Base-by-base conservation (phyloP, 164 flowering plant species). In the Saururus chinensis region DNA sequence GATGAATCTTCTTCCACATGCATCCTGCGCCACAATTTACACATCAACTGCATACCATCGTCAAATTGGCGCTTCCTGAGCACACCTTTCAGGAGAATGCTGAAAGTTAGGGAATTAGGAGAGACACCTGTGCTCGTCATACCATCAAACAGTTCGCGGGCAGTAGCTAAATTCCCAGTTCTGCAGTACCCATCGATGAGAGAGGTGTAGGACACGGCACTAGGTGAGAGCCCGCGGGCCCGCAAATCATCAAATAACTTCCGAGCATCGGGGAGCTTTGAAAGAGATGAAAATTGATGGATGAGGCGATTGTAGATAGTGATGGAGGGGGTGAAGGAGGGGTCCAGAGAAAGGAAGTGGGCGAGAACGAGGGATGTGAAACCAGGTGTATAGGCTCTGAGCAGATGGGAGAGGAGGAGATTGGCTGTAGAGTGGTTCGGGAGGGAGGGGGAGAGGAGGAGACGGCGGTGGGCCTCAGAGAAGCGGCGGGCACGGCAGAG, bases 371-470 rank as follows among this genome's bases (percentile, higher is more conserved):
- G 66, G 17, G 71, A 67, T 0, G 92, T 84, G 19, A 11, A 20
- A 6, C 40, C 54, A 4, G 95, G 96, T 40, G 67, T 61, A 52
- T 58, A 60, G 9, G 86, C 75, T 53, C 76, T 71, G 0, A 89
- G 85, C n/a, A 93, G 78, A 19, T 87, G 81, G 9, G 92, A 86
- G 49, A 93, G 77, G 62, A 93, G 80, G 19, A 86, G 80, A 66
- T 93, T 93, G 76, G 86, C 81, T 7, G 97, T 85, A 23, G 92
- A 92, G 60, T 82, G 85, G 57, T 93, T 87, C 7, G 92, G 91
- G 60, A 80, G 67, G 56, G 63, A 76, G 19, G 61, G 51, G 66
- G 64, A 75, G 55, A 74, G 70, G 24, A 74, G 75, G 49, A 89
- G 67, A 7, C 81, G 84, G 30, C 68, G 77, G 75, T 81, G 97